A percentile compares a stretch with the other conserved stretches of the same genome.
Evolutionary conservation across 1,139 yeast species (phyloP).

Genomic region (Saccharomyces hybrid): DNA sequence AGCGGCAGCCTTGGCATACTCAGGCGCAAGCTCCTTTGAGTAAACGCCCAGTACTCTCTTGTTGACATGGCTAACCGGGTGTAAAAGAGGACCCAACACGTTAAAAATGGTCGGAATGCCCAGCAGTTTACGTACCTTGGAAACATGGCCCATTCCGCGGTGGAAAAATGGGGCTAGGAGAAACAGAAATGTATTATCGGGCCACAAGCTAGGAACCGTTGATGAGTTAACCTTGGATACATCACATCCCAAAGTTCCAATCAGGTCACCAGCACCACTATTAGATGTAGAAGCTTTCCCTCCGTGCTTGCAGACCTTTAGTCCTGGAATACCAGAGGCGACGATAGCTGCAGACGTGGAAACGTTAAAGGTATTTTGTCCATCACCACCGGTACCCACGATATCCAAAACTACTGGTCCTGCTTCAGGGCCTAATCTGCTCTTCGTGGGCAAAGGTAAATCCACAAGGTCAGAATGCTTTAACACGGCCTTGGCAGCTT

Average conservation of each 20-base stretch:
- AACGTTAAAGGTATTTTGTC: constrained; percentile 92
- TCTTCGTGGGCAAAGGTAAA: constrained; percentile 3
- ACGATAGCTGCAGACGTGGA: constrained; percentile 92
- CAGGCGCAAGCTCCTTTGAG: constrained; percentile 66
- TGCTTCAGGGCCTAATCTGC: constrained; percentile 1
- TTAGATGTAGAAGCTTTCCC: constrained; percentile 92
- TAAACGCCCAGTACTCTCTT: constrained; percentile 88
- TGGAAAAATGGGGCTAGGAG: constrained; percentile 92
- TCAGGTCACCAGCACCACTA: constrained; percentile 89
- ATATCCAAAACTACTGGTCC: constrained; percentile 60
- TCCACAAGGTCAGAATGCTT: constrained; percentile 51
- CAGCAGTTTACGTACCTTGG: constrained; percentile 60
- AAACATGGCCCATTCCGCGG: constrained; percentile 80
- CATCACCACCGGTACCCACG: constrained; percentile 98
- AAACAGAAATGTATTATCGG: constrained; percentile 52
- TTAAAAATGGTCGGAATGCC: constrained; percentile 93
- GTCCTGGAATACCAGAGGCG: constrained; percentile 75
- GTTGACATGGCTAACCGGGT: constrained; percentile 59
- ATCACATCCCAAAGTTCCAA: constrained; percentile 70
- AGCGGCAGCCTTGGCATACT: constrained; percentile 75
- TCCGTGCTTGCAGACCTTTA: constrained; percentile 83
- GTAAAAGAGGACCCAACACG: constrained; percentile 83
- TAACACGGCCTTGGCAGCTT: constrained; percentile 67
- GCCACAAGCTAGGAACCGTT: constrained; percentile 58
- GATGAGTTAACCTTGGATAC: constrained; percentile 54